A percentile compares a stretch with the other conserved stretches of the same genome.
Evolutionary conservation across 345 rosid species (phyloP).

Genomic region (Clausena lansium): DNA sequence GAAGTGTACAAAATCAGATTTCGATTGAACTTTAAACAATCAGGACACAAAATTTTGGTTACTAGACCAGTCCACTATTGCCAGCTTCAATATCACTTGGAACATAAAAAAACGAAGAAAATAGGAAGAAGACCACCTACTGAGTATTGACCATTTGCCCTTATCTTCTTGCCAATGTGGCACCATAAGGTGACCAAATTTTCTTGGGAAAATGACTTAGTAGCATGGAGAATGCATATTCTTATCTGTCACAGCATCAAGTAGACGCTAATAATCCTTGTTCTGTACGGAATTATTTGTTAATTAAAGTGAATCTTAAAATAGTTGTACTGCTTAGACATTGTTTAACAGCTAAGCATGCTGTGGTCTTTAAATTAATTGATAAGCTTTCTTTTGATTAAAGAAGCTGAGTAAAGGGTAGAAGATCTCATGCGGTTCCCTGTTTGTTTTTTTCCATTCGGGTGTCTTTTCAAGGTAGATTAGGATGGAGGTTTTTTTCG

Average conservation of each 20-base stretch:
- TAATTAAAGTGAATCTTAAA: not conserved
- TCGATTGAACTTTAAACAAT: not conserved
- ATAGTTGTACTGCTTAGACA: slow-evolving; percentile 16
- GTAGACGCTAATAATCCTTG: slow-evolving; percentile 31
- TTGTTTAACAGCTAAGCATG: slow-evolving; percentile 43
- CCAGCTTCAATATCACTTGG: not conserved
- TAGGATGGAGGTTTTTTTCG: slow-evolving; percentile 18
- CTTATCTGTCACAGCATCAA: not conserved
- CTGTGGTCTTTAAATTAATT: not conserved
- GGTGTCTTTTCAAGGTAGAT: slow-evolving; percentile 36
- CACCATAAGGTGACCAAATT: slow-evolving; percentile 11
- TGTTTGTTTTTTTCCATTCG: not conserved
- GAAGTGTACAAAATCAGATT: not conserved
- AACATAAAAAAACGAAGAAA: not conserved
- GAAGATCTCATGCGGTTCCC: slow-evolving; percentile 12
- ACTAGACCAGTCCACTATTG: slow-evolving; percentile 3
- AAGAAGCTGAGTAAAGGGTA: not conserved
- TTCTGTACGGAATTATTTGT: slow-evolving; percentile 29
- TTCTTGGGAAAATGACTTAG: slow-evolving; percentile 6
- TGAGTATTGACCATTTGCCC: not conserved
- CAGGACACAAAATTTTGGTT: not conserved
- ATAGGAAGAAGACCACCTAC: slow-evolving; percentile 7
- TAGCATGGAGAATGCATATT: not conserved
- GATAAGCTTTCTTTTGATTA: not conserved
- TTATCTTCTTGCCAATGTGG: slow-evolving; percentile 10